These are phyloP conservation scores for Mortierella sp. DNA, from an alignment of 371 early-diverging fungal genomes.

Conservation along the genomic window DNA sequence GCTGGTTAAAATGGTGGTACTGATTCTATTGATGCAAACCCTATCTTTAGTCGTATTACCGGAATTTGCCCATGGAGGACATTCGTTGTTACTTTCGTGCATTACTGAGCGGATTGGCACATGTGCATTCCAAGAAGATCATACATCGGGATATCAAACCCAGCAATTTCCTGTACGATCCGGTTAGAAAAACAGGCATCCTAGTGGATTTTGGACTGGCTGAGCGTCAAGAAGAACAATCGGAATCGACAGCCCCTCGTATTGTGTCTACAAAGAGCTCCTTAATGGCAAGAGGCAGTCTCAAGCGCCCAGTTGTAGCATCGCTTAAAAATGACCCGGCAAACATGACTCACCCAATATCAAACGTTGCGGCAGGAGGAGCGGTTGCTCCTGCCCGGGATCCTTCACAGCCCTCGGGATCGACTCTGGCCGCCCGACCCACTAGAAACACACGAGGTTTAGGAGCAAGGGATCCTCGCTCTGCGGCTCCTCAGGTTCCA, in stretches of 20 bases:
- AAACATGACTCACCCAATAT: too few relatives aligned
- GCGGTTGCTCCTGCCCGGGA: too few relatives aligned
- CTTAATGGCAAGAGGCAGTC: too few relatives aligned
- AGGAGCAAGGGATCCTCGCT: too few relatives aligned
- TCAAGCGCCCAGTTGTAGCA: too few relatives aligned
- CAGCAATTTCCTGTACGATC: conserved; percentile 93
- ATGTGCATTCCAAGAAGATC: conserved; percentile 78
- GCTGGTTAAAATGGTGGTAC: too few relatives aligned
- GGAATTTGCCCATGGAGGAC: conserved; percentile 71
- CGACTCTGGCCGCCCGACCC: too few relatives aligned
- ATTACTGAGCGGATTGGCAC: conserved; percentile 77
- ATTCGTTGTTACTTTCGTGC: conserved; percentile 85
- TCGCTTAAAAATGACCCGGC: too few relatives aligned
- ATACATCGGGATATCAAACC: conserved; percentile 98
- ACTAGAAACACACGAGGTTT: too few relatives aligned
- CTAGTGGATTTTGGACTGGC: conserved; percentile 99
- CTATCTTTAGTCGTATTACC: conserved; percentile 63
- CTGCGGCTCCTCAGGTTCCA: too few relatives aligned
- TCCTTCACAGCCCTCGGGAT: too few relatives aligned
- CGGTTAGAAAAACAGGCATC: conserved; percentile 74
- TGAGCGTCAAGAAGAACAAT: conserved; percentile 57
- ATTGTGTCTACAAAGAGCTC: background rate
- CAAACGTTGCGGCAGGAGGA: too few relatives aligned
- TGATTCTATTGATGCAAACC: background rate
- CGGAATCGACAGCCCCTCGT: background rate